Evolutionary conservation across 2,329 filamentous ascomycete genomes (phyloP).

Genomic region (Cladosporium phlei): DNA sequence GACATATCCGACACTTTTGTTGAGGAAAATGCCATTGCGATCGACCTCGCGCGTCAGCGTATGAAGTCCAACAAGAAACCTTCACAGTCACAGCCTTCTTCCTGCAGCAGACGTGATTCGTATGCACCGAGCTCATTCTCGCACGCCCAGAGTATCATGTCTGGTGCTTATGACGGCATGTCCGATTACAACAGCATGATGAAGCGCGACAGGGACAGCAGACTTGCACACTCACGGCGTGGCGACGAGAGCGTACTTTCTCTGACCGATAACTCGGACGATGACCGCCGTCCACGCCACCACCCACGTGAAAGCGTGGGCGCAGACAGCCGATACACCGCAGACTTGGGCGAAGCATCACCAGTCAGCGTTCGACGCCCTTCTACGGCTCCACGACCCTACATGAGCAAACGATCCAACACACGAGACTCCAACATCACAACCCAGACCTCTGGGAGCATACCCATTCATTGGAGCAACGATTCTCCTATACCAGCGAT

Average conservation of each 20-base stretch:
- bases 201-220: slow-evolving; percentile 11
- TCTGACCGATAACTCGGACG: slow-evolving; percentile 27
- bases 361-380: slow-evolving; percentile 4
- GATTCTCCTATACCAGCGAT: slow-evolving; percentile 14
- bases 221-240: slow-evolving; percentile 16
- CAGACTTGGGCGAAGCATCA: slow-evolving; percentile 5
- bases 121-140: slow-evolving; percentile 1
- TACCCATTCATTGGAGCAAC: slow-evolving; percentile 24
- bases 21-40: slow-evolving; percentile 17
- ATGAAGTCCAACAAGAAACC: slow-evolving; percentile 18
- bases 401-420: slow-evolving; percentile 13
- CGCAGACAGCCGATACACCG: slow-evolving; percentile 1
- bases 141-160: slow-evolving; percentile 6
- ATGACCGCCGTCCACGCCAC: slow-evolving; percentile 26
- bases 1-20: slow-evolving; percentile 16
- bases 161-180: neutral
- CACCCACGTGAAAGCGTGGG: slow-evolving; percentile 4
- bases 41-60: slow-evolving; percentile 15
- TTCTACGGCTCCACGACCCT: slow-evolving; percentile 14
- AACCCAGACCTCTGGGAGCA: slow-evolving; percentile 25
- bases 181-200: neutral
- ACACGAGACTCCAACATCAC: slow-evolving; percentile 16
- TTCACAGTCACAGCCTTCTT: neutral
- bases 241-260: slow-evolving; percentile 19
- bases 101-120: neutral